These are phyloP conservation scores for Termitomyces sp. DNA, from an alignment of 768 basidiomycete genomes.

Conservation along the genomic window DNA sequence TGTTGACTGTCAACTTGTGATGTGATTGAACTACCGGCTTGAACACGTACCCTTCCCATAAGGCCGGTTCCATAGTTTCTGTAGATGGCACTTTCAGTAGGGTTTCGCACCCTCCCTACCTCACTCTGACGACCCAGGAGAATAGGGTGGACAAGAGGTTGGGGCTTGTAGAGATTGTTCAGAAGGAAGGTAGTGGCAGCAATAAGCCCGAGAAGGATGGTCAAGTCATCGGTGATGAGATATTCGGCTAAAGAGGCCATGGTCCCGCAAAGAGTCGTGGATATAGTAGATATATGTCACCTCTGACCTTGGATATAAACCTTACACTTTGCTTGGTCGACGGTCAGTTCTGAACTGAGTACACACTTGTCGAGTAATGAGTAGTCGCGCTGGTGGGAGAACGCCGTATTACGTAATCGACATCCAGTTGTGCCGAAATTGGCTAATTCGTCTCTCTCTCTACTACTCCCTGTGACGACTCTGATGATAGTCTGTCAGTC, in stretches of 20 bases:
- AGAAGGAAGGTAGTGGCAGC: conserved; percentile 73
- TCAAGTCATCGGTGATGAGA: conserved; percentile 73
- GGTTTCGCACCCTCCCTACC: conserved; percentile 73
- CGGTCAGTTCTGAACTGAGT: neutral
- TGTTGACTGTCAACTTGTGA: conserved; percentile 2
- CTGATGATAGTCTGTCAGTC: neutral
- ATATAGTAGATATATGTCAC: neutral
- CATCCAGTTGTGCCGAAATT: neutral
- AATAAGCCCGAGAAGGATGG: conserved; percentile 69
- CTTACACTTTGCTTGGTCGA: neutral
- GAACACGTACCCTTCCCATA: conserved; percentile 63
- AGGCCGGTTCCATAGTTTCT: conserved; percentile 86
- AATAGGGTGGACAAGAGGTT: conserved; percentile 89
- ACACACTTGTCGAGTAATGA: neutral
- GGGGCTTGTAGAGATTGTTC: conserved; percentile 74
- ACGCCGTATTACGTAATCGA: conserved; percentile 12
- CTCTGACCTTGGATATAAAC: neutral
- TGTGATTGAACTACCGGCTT: neutral
- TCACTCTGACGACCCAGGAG: conserved; percentile 90
- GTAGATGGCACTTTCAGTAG: conserved; percentile 82
- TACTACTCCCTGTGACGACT: neutral
- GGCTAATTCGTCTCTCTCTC: neutral
- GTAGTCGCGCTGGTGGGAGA: neutral
- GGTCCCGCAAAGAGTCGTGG: neutral
- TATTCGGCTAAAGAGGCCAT: conserved; percentile 40